Percentiles rank a stretch among this genome's conserved stretches.
Evolutionary conservation across 495 filamentous ascomycete species (phyloP).

Genomic region (Xylaria telfairii): DNA sequence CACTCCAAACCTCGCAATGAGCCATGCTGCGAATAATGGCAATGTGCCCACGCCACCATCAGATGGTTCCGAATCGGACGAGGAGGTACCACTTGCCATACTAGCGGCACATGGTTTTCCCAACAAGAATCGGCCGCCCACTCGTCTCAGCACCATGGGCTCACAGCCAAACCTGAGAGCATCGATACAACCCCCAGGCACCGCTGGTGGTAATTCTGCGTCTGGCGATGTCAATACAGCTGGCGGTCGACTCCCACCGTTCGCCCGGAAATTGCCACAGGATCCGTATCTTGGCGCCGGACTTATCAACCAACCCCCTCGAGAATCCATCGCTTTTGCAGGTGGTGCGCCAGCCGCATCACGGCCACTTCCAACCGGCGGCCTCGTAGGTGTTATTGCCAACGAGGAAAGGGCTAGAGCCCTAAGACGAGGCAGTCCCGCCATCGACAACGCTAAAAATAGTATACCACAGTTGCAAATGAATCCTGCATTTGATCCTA

Average conservation of each 20-base stretch:
- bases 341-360: constrained; percentile 63
- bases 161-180: constrained; percentile 69
- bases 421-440: constrained; percentile 80
- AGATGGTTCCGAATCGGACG: constrained; percentile 76
- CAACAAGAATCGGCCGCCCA: constrained; percentile 79
- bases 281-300: constrained; percentile 90
- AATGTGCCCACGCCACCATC: constrained; percentile 41
- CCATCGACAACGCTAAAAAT: constrained; percentile 48
- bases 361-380: constrained; percentile 61
- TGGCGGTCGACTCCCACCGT: constrained; percentile 68
- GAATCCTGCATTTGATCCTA: constrained; percentile 49
- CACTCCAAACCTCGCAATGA: constrained; percentile 57
- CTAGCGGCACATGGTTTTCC: constrained; percentile 93
- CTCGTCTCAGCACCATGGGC: constrained; percentile 66
- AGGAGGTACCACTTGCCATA: constrained; percentile 87
- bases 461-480: constrained; percentile 38
- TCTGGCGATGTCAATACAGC: constrained; percentile 31
- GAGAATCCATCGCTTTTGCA: constrained; percentile 78
- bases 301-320: constrained; percentile 72
- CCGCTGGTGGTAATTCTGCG: constrained; percentile 32
- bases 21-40: constrained; percentile 34
- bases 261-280: constrained; percentile 83
- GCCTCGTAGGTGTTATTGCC: constrained; percentile 90
- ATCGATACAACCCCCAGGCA: constrained; percentile 36
- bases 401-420: constrained; percentile 79